Percentiles rank a stretch among this genome's conserved stretches.
Conservation (phyloP, 1,284 basidiomycete species). For the Fomitopsis betulina region DNA sequence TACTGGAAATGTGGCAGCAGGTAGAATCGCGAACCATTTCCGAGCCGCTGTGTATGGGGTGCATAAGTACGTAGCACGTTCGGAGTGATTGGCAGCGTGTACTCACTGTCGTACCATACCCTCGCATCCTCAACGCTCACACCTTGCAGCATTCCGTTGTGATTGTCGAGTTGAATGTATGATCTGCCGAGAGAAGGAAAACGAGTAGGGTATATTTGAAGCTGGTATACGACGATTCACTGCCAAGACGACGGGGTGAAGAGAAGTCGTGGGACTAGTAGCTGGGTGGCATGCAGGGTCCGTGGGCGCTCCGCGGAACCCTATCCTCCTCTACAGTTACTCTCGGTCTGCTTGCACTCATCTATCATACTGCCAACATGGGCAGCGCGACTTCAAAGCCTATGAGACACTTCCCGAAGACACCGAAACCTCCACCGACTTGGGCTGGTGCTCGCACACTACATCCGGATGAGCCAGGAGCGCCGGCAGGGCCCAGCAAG, state of each 20-base stretch:
- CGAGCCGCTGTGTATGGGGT: slow-evolving; percentile 20
- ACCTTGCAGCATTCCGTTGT: not conserved
- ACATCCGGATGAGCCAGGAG: slow-evolving; percentile 14
- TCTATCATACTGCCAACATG: slow-evolving; percentile 49
- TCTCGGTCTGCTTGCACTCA: too few species aligned
- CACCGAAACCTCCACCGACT: slow-evolving; percentile 33
- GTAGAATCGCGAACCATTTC: slow-evolving; percentile 30
- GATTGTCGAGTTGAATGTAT: not conserved
- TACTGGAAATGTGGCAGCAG: slow-evolving; percentile 23
- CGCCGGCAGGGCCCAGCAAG: slow-evolving; percentile 7
- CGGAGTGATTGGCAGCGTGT: not conserved
- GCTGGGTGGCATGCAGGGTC: too few species aligned
- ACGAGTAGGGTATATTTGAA: not conserved
- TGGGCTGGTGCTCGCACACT: slow-evolving; percentile 52
- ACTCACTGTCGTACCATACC: slow-evolving; percentile 4
- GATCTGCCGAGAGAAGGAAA: not conserved
- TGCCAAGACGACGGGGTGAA: not conserved
- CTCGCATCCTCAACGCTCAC: not conserved
- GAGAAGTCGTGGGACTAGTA: not conserved
- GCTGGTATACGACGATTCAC: too few species aligned
- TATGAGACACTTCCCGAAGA: slow-evolving; percentile 57
- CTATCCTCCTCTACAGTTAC: too few species aligned
- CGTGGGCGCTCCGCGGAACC: not conserved
- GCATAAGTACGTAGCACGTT: not conserved
- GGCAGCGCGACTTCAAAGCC: slow-evolving; percentile 68